phyloP scores from a whole-genome alignment of 164 flowering plant genomes.

The Protea cynaroides region DNA sequence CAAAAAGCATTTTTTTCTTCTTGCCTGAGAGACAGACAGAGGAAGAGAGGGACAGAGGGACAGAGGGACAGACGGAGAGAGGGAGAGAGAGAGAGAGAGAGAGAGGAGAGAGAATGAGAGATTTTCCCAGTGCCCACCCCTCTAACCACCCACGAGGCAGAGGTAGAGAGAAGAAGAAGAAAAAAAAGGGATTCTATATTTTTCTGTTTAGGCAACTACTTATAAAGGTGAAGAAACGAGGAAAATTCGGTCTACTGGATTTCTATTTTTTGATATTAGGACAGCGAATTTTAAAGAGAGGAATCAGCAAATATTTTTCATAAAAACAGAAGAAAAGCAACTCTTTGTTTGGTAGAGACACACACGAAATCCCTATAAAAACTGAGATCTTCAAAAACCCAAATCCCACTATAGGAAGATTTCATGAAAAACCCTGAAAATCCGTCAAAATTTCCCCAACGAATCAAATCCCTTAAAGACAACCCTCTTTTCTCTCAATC shows the following conservation, averaged over 20 bases:
- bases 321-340: too few species aligned
- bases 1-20: conserved; percentile 24
- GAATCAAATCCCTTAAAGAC: not conserved
- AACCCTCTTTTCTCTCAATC: too few species aligned
- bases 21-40: conserved; percentile 9
- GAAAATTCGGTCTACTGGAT: conserved; percentile 8
- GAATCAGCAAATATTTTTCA: conserved; percentile 5
- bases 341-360: too few species aligned
- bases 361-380: not conserved
- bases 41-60: conserved; percentile 26
- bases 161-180: conserved; percentile 10
- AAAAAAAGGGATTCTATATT: conserved; percentile 3
- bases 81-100: conserved; percentile 15
- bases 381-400: too few species aligned
- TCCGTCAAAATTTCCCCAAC: too few species aligned
- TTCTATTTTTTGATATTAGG: conserved; percentile 13
- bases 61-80: not conserved
- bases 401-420: too few species aligned
- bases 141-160: conserved; percentile 22
- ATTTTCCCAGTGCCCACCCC: conserved; percentile 16
- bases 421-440: too few species aligned
- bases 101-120: too few species aligned
- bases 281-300: conserved; percentile 13
- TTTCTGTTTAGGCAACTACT: not conserved
- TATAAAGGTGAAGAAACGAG: conserved; percentile 17